A percentile compares a stretch with the other conserved stretches of the same genome.
These are phyloP conservation scores for Mortierella sp. DNA, from an alignment of 371 early-diverging fungal species.

Conservation along the genomic window DNA sequence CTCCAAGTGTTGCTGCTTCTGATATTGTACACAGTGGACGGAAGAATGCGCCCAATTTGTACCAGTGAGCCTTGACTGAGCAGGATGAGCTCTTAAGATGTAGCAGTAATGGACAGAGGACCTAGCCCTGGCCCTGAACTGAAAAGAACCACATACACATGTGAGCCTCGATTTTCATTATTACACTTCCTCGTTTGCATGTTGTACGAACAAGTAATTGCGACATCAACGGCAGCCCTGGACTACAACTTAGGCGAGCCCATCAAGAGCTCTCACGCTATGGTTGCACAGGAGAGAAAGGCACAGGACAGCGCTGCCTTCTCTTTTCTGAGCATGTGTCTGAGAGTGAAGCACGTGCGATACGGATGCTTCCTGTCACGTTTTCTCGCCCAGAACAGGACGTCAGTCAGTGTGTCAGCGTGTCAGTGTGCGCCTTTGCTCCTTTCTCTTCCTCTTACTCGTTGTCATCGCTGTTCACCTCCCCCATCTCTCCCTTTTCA, in stretches of 20 bases:
- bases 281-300: background rate
- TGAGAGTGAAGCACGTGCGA: too few relatives aligned
- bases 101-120: background rate
- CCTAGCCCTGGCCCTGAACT: background rate
- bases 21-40: background rate
- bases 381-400: too few relatives aligned
- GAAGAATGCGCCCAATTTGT: slow-evolving; percentile 11
- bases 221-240: background rate
- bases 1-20: background rate
- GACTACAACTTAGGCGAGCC: too few relatives aligned
- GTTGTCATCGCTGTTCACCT: too few relatives aligned
- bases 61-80: background rate
- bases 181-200: background rate
- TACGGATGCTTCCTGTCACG: too few relatives aligned
- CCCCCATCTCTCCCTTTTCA: too few relatives aligned
- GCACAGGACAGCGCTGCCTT: too few relatives aligned
- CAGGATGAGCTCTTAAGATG: too few relatives aligned
- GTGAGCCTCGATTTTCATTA: slow-evolving; percentile 1
- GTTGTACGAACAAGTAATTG: background rate
- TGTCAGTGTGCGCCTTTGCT: too few relatives aligned
- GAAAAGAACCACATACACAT: background rate
- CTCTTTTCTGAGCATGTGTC: too few relatives aligned
- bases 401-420: too few relatives aligned
- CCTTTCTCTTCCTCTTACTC: too few relatives aligned
- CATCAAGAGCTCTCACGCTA: background rate